Evolutionary conservation across 495 filamentous ascomycete genomes (phyloP).

Genomic region (Penicillium cosmopolitanum): DNA sequence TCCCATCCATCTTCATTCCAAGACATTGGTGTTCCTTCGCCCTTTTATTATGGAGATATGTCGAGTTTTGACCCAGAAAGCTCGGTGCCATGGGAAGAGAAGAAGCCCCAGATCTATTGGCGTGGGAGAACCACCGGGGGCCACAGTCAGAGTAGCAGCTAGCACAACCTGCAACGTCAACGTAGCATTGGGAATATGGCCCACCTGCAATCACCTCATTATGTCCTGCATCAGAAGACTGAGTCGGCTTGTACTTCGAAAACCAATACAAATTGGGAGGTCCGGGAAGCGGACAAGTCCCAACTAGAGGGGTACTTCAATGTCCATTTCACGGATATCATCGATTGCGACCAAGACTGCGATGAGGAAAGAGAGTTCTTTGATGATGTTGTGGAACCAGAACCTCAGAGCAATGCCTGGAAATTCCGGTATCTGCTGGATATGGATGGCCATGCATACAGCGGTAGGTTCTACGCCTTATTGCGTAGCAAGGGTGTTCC

Average conservation of each 20-base stretch:
- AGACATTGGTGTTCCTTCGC: conserved; percentile 21
- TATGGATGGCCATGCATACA: conserved; percentile 59
- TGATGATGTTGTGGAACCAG: neutral
- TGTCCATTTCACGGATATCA: conserved; percentile 15
- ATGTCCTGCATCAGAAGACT: neutral
- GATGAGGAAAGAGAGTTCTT: conserved; percentile 13
- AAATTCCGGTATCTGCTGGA: conserved; percentile 44
- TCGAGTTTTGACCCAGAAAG: conserved; percentile 5
- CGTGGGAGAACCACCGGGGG: conserved; percentile 48
- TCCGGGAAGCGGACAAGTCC: neutral
- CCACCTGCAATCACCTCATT: conserved; percentile 6
- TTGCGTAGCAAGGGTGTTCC: conserved; percentile 43
- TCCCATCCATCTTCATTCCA: conserved; percentile 20
- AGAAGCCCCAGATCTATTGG: conserved; percentile 43
- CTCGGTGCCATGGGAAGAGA: conserved; percentile 17
- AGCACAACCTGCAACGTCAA: conserved; percentile 20
- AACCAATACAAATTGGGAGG: conserved; percentile 10
- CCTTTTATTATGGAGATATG: conserved; percentile 14
- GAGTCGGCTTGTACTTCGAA: conserved; percentile 1
- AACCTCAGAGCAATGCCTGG: conserved; percentile 15
- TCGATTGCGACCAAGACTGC: conserved; percentile 22
- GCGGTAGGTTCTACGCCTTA: conserved; percentile 54
- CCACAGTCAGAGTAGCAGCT: conserved; percentile 13
- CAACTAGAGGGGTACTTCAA: conserved; percentile 16
- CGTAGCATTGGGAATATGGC: conserved; percentile 19